A percentile compares a stretch with the other conserved stretches of the same genome.
phyloP scores from a whole-genome alignment of 2,329 filamentous ascomycete genomes.

The Byssoonygena ceratinophila region DNA sequence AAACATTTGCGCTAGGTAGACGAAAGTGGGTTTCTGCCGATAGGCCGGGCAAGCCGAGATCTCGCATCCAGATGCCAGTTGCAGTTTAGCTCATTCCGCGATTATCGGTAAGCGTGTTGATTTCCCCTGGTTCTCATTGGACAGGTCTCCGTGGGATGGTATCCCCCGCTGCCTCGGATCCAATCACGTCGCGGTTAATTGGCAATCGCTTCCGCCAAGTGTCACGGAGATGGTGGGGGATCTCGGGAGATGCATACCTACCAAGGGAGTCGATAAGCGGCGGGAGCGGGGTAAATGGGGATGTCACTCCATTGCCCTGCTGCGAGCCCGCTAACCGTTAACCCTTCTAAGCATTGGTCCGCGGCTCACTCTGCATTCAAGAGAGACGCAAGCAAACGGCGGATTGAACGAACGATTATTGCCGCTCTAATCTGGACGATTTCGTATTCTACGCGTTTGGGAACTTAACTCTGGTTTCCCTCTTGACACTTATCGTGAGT shows the following conservation, averaged over 20 bases:
- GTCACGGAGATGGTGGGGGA: background rate
- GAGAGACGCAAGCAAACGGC: background rate
- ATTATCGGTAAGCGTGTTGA: background rate
- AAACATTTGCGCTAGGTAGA: background rate
- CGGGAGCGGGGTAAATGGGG: background rate
- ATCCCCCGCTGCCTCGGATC: background rate
- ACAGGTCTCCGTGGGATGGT: background rate
- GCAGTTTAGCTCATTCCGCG: conserved; percentile 2
- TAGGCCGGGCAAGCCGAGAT: conserved; percentile 8
- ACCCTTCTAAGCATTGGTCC: background rate
- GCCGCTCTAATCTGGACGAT: background rate
- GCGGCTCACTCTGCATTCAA: background rate
- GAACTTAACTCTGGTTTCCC: background rate
- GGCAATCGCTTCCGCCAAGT: background rate
- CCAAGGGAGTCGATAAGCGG: background rate
- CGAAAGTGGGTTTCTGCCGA: background rate
- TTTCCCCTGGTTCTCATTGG: background rate
- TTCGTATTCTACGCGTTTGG: background rate
- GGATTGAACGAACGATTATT: background rate
- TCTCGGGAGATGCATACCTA: background rate
- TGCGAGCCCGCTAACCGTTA: background rate
- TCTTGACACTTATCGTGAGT: background rate
- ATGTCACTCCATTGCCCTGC: background rate
- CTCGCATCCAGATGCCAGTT: conserved; percentile 1
- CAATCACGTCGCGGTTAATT: background rate